Conservation (phyloP, 495 filamentous ascomycete genomes). For the Trichoderma virens region DNA sequence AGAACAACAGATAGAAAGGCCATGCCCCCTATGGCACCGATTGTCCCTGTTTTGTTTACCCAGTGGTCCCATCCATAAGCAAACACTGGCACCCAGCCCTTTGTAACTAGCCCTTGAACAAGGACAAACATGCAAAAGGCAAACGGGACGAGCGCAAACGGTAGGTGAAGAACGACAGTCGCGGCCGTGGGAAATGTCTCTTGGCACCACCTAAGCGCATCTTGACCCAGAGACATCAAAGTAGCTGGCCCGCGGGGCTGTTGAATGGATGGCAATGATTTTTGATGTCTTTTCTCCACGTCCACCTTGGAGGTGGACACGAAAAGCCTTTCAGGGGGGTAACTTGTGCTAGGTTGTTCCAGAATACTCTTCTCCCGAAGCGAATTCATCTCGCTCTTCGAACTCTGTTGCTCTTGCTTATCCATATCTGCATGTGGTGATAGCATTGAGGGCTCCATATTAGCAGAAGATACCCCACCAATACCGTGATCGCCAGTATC, state of each 20-base stretch:
- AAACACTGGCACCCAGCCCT: conserved; percentile 61
- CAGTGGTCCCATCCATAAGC: conserved; percentile 61
- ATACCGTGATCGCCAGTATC: neutral
- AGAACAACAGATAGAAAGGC: conserved; percentile 58
- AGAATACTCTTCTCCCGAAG: neutral
- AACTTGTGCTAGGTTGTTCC: neutral
- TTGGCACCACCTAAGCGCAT: conserved; percentile 45
- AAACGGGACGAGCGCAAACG: conserved; percentile 56
- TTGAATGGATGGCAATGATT: neutral
- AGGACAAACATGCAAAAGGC: conserved; percentile 62
- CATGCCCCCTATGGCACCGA: conserved; percentile 60
- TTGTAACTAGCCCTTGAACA: conserved; percentile 57
- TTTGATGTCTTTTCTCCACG: neutral
- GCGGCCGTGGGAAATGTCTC: conserved; percentile 61
- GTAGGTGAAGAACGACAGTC: conserved; percentile 51
- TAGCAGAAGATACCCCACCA: neutral
- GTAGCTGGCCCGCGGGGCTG: conserved; percentile 21
- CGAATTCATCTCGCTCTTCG: neutral
- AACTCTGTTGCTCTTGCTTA: neutral
- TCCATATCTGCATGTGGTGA: neutral
- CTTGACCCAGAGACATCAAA: conserved; percentile 36
- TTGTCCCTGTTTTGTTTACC: conserved; percentile 55
- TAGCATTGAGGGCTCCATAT: neutral
- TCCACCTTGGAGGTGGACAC: neutral
- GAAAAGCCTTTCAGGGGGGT: neutral